phyloP scores from a whole-genome alignment of 306 rosid species.

The Inga leiocalycina region DNA sequence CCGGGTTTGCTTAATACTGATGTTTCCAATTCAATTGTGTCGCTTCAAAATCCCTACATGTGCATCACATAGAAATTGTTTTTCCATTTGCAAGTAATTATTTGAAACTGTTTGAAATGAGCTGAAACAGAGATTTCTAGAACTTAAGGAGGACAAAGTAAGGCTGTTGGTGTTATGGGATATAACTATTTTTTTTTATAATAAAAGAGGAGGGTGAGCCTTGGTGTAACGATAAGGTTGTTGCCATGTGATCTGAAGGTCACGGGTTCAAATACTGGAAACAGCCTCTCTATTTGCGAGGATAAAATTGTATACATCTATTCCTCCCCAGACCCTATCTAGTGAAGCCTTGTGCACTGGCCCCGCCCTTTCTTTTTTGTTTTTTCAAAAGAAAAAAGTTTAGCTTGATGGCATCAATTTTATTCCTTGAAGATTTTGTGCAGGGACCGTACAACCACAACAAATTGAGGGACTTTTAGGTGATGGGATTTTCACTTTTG shows the following conservation, averaged over 20 bases:
- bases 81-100: neutral
- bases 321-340: too few relatives aligned
- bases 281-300: fast-evolving
- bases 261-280: too few relatives aligned
- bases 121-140: neutral
- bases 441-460: constrained; percentile 67
- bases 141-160: neutral
- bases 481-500: constrained; percentile 83
- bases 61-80: neutral
- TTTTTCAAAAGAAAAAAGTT: neutral
- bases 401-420: neutral
- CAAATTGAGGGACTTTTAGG: constrained; percentile 82
- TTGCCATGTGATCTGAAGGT: too few relatives aligned
- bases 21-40: neutral
- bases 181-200: neutral
- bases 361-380: too few relatives aligned
- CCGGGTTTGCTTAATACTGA: neutral
- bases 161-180: neutral
- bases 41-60: neutral
- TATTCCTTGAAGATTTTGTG: constrained; percentile 20
- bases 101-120: neutral
- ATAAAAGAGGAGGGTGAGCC: too few relatives aligned
- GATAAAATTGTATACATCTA: too few relatives aligned
- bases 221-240: too few relatives aligned
- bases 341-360: too few relatives aligned